Conservation (phyloP, 1,284 basidiomycete species). For the Inonotus hispidus region DNA sequence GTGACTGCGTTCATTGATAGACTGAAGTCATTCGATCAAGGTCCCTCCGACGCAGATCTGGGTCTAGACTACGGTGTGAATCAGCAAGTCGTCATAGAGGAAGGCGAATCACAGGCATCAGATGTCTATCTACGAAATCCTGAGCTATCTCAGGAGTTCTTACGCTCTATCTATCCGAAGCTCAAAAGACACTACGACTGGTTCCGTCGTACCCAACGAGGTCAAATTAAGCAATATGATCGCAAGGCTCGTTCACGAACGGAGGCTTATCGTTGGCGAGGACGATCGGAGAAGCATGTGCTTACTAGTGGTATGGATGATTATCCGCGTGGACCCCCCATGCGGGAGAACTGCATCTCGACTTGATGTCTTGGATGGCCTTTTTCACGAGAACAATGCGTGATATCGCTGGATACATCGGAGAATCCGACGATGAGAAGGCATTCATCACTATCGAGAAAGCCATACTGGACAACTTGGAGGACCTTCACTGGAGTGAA, state of each 20-base stretch:
- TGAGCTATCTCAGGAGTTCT: conserved; percentile 58
- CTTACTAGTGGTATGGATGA: conserved; percentile 94
- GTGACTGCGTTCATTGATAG: conserved; percentile 83
- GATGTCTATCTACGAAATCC: conserved; percentile 52
- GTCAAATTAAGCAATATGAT: conserved; percentile 87
- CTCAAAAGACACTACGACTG: conserved; percentile 90
- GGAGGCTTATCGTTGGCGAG: conserved; percentile 93
- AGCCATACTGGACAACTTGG: conserved; percentile 80
- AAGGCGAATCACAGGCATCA: conserved; percentile 27
- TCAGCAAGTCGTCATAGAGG: conserved; percentile 41
- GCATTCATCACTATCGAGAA: conserved; percentile 74
- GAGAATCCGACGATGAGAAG: conserved; percentile 72
- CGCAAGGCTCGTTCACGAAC: conserved; percentile 76
- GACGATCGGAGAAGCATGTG: conserved; percentile 82
- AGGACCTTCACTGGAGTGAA: conserved; percentile 92
- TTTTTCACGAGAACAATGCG: conserved; percentile 89
- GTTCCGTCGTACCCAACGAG: conserved; percentile 91
- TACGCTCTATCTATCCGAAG: conserved; percentile 76
- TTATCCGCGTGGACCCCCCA: conserved; percentile 88
- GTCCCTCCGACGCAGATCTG: conserved; percentile 53
- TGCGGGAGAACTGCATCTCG: conserved; percentile 86
- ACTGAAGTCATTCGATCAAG: conserved; percentile 43
- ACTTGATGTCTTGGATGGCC: conserved; percentile 93
- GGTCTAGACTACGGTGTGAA: conserved; percentile 47
- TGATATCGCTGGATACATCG: conserved; percentile 78